phyloP scores from a whole-genome alignment of 805 yeast species.

The Nakazawaea ambrosiae region DNA sequence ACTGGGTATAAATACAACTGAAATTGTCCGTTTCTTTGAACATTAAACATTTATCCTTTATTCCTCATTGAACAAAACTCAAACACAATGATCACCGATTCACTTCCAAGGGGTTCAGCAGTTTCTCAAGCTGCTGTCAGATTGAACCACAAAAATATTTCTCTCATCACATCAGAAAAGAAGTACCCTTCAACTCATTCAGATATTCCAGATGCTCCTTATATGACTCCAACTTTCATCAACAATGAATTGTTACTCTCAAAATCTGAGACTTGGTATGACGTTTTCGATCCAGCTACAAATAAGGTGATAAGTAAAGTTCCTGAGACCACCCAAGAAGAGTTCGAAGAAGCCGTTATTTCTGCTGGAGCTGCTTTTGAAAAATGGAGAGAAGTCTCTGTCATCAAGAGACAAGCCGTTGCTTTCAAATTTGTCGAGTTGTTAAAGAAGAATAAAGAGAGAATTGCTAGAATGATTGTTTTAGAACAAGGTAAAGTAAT shows the following conservation, averaged over 20 bases:
- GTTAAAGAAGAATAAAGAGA: constrained; percentile 58
- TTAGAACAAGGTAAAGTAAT: constrained; percentile 74
- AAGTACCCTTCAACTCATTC: constrained; percentile 38
- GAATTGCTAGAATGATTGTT: constrained; percentile 58
- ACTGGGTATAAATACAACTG: no score
- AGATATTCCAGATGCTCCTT: constrained; percentile 30
- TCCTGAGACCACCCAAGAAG: constrained; percentile 65
- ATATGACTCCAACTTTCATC: constrained; percentile 42
- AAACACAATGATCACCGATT: not conserved
- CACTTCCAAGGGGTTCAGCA: not conserved
- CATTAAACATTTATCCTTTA: no score
- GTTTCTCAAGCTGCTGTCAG: not conserved
- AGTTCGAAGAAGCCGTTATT: constrained; percentile 57
- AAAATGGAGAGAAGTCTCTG: constrained; percentile 44
- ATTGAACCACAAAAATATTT: constrained; percentile 3
- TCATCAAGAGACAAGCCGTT: constrained; percentile 50
- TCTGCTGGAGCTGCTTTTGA: constrained; percentile 61
- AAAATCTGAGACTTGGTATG: constrained; percentile 52
- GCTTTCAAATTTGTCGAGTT: constrained; percentile 64
- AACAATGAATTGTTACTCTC: constrained; percentile 45
- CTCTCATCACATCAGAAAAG: constrained; percentile 26
- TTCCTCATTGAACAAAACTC: no score
- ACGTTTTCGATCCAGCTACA: constrained; percentile 72
- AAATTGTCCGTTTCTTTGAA: no score
- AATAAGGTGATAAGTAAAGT: constrained; percentile 57